phyloP scores from a whole-genome alignment of 2,329 filamentous ascomycete species.

The Xylariaceae sp. region DNA sequence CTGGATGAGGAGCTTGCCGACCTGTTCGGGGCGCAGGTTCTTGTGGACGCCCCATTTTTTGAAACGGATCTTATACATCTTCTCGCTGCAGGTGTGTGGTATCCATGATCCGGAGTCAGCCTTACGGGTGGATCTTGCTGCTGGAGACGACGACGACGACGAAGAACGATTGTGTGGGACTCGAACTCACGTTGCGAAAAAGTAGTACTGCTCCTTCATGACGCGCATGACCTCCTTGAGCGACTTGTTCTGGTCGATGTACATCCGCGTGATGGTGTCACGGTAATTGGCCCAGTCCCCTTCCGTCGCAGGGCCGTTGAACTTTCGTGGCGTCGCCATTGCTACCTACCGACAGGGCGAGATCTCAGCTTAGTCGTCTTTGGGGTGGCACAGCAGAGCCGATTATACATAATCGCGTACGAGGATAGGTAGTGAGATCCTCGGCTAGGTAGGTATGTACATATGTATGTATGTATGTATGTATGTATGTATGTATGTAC shows the following conservation, averaged over 20 bases:
- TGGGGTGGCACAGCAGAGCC: neutral
- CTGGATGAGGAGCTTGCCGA: slow-evolving; percentile 24
- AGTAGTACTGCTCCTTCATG: slow-evolving; percentile 28
- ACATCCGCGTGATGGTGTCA: slow-evolving; percentile 24
- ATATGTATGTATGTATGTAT: no score
- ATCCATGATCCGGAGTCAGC: neutral
- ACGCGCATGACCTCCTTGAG: slow-evolving; percentile 30
- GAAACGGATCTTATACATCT: slow-evolving; percentile 31
- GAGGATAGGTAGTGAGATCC: no score
- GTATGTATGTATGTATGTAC: no score
- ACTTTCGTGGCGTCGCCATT: slow-evolving; percentile 11
- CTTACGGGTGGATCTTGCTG: neutral
- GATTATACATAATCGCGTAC: neutral
- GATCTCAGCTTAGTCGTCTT: neutral
- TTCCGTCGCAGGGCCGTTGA: slow-evolving; percentile 23
- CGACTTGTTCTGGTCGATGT: slow-evolving; percentile 27
- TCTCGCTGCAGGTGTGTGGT: slow-evolving; percentile 13
- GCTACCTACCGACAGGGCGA: neutral
- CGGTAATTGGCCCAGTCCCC: slow-evolving; percentile 27
- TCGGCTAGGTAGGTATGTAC: no score
- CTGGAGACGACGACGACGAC: neutral
- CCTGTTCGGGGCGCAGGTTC: slow-evolving; percentile 26
- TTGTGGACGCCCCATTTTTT: slow-evolving; percentile 31
- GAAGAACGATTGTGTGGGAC: no score
- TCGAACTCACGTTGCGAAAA: slow-evolving; percentile 27